Conservation (phyloP, 345 rosid genomes). For the Acer negundo region DNA sequence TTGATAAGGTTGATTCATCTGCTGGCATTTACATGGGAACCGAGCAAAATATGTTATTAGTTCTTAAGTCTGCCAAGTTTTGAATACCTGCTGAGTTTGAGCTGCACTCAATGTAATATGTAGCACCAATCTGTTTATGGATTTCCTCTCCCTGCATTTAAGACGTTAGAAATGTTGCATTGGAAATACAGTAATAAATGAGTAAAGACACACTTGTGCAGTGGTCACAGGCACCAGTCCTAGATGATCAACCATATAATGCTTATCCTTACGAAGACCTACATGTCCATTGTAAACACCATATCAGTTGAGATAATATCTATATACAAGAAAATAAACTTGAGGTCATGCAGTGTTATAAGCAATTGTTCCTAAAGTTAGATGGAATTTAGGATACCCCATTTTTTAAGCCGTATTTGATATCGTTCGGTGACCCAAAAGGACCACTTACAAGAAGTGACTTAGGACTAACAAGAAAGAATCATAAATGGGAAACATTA, state of each 20-base stretch:
- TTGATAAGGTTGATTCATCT: too few relatives aligned
- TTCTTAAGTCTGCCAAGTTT: constrained; percentile 18
- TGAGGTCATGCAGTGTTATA: neutral
- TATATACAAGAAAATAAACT: too few relatives aligned
- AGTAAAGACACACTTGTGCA: constrained; percentile 61
- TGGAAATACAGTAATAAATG: neutral
- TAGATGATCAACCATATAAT: constrained; percentile 94
- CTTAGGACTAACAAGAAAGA: neutral
- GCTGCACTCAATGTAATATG: constrained; percentile 95
- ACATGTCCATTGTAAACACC: constrained; percentile 28
- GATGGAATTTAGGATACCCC: too few relatives aligned
- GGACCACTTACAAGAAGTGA: neutral
- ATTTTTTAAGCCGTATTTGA: neutral
- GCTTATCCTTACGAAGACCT: constrained; percentile 98
- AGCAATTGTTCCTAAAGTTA: neutral
- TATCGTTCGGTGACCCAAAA: neutral
- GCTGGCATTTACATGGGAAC: too few relatives aligned
- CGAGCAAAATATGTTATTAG: too few relatives aligned
- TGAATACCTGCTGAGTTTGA: constrained; percentile 92
- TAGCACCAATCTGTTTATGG: constrained; percentile 88
- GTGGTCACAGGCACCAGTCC: constrained; percentile 89
- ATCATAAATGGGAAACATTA: too few relatives aligned
- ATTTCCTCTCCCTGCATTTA: constrained; percentile 88
- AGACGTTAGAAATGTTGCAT: constrained; percentile 5
- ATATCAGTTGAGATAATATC: constrained; percentile 15